phyloP scores from a whole-genome alignment of 441 rosid species.

The Brassica hybrid region DNA sequence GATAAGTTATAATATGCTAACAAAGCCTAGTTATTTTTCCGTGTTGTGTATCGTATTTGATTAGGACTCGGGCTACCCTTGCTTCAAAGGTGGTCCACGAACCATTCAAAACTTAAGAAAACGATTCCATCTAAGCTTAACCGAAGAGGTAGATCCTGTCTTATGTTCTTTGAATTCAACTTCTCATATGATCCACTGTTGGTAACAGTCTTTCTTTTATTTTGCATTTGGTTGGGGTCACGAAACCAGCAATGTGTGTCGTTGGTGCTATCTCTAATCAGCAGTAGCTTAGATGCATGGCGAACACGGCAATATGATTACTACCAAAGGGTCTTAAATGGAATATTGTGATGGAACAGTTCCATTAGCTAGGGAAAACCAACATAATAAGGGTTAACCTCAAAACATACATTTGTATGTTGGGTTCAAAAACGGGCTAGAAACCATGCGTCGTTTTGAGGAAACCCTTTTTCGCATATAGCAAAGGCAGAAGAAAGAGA shows the following conservation, averaged over 20 bases:
- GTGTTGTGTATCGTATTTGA: slow-evolving; percentile 28
- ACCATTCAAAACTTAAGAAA: slow-evolving; percentile 90
- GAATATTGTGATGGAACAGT: slow-evolving; percentile 75
- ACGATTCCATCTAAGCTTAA: slow-evolving; percentile 86
- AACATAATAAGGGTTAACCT: slow-evolving; percentile 17
- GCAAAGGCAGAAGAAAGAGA: slow-evolving; percentile 17
- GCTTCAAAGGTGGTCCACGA: slow-evolving; percentile 95
- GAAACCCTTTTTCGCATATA: slow-evolving; percentile 22
- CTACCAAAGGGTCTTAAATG: slow-evolving; percentile 94
- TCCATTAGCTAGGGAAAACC: not conserved
- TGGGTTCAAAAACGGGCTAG: slow-evolving; percentile 1
- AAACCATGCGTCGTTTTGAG: slow-evolving; percentile 23
- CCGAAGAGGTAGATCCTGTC: slow-evolving; percentile 76
- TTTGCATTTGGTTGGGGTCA: slow-evolving; percentile 27
- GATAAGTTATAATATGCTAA: not conserved
- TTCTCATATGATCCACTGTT: not conserved
- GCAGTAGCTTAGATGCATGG: slow-evolving; percentile 99
- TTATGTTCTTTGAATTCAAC: not conserved
- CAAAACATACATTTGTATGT: slow-evolving; percentile 14
- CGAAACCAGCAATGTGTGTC: slow-evolving; percentile 91
- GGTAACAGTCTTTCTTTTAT: slow-evolving; percentile 25
- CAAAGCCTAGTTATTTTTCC: not conserved
- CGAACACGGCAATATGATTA: slow-evolving; percentile 97
- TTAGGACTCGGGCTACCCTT: slow-evolving; percentile 96
- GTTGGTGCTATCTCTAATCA: slow-evolving; percentile 90